Conservation (phyloP, 768 basidiomycete species). For the Phanerochaete sordida region DNA sequence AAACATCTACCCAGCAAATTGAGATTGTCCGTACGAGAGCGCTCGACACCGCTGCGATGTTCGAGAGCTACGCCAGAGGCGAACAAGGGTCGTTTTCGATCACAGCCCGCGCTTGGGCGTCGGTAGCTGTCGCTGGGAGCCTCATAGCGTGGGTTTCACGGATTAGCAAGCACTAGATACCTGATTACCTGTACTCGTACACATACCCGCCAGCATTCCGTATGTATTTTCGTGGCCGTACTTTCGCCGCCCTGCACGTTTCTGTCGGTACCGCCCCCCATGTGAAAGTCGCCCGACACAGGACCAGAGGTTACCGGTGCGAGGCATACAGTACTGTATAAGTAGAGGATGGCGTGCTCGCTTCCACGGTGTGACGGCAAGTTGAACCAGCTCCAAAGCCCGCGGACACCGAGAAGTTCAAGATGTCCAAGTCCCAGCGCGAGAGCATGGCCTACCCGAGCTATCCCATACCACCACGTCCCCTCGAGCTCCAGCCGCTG, state of each 20-base stretch:
- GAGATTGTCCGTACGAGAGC: not conserved
- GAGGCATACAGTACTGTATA: no score
- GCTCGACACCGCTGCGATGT: not conserved
- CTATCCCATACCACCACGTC: slow-evolving; percentile 1
- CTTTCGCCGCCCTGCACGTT: no score
- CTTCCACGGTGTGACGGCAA: no score
- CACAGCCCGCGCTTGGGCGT: slow-evolving; percentile 12
- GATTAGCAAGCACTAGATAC: not conserved
- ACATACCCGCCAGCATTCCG: no score
- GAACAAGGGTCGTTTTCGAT: no score
- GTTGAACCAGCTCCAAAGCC: no score
- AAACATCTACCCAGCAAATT: not conserved
- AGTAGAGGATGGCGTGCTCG: no score
- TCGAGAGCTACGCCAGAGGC: not conserved
- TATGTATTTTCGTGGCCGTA: no score
- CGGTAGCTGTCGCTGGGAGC: slow-evolving; percentile 10
- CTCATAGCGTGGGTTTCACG: slow-evolving; percentile 13
- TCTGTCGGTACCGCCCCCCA: no score
- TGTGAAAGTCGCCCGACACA: no score
- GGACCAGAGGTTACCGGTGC: no score
- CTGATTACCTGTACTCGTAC: no score
- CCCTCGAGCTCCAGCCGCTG: slow-evolving; percentile 7
- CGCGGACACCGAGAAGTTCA: not conserved
- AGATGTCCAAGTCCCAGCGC: not conserved
- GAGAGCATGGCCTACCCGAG: not conserved